These are phyloP conservation scores for Corylus americana DNA, from an alignment of 306 rosid species.

Conservation along the genomic window DNA sequence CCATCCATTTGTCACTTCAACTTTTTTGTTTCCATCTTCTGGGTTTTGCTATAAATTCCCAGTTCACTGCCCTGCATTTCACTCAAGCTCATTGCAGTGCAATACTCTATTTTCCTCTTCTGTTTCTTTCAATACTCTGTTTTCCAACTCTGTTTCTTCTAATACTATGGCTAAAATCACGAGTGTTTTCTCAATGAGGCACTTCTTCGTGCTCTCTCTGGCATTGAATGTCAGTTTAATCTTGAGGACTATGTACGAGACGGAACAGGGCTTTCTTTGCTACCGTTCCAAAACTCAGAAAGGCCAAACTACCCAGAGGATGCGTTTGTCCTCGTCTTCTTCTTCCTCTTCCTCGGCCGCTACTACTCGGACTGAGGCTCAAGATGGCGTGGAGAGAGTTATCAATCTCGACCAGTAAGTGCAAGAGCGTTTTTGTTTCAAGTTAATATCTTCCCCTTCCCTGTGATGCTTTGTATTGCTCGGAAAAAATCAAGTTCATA, in stretches of 20 bases:
- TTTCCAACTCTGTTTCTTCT: slow-evolving; percentile 8
- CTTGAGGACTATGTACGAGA: slow-evolving; percentile 37
- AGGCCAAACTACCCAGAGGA: slow-evolving; percentile 26
- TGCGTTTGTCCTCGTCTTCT: slow-evolving; percentile 35
- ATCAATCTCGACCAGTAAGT: slow-evolving; percentile 86
- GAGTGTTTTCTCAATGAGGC: slow-evolving; percentile 39
- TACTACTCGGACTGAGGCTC: slow-evolving; percentile 26
- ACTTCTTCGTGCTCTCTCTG: slow-evolving; percentile 59
- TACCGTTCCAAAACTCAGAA: slow-evolving; percentile 24
- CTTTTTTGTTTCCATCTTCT: not conserved
- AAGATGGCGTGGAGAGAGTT: slow-evolving; percentile 38
- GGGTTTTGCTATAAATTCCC: slow-evolving; percentile 13
- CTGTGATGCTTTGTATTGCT: not conserved
- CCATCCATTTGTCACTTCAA: slow-evolving; percentile 21
- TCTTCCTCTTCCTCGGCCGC: slow-evolving; percentile 20
- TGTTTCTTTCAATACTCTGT: slow-evolving; percentile 5
- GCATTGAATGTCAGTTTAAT: slow-evolving; percentile 69
- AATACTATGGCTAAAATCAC: slow-evolving; percentile 37
- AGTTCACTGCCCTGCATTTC: slow-evolving; percentile 17
- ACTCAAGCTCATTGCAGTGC: not conserved
- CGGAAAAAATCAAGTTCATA: not conserved
- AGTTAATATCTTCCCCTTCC: not conserved
- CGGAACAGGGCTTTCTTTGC: slow-evolving; percentile 19
- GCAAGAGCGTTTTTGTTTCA: not conserved
- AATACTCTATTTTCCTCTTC: not conserved